These are phyloP conservation scores for Ganoderma multipileum DNA, from an alignment of 1,284 basidiomycete genomes.

Conservation along the genomic window DNA sequence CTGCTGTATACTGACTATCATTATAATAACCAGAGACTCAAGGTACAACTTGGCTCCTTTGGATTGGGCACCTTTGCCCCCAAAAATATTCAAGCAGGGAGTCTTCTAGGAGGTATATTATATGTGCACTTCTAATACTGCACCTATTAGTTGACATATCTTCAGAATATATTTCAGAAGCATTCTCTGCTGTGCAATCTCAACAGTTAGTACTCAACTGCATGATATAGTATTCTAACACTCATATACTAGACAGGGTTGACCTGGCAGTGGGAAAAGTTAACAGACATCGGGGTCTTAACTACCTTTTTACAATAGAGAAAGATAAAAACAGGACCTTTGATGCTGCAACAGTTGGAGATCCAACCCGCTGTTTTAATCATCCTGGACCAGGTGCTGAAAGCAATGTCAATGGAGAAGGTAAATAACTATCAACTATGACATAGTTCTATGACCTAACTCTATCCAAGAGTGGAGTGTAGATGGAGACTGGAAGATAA, in stretches of 20 bases:
- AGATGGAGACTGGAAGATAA: constrained; percentile 65
- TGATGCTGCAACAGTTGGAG: constrained; percentile 61
- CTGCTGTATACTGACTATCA: no score
- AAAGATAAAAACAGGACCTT: constrained; percentile 41
- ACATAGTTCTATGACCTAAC: constrained; percentile 16
- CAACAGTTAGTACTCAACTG: no score
- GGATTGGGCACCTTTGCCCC: constrained; percentile 53
- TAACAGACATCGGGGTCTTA: constrained; percentile 50
- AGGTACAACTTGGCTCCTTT: constrained; percentile 44
- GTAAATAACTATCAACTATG: not conserved
- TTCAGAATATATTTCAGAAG: constrained; percentile 54
- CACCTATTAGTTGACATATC: no score
- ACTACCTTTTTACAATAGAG: constrained; percentile 64
- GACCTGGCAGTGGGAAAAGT: no score
- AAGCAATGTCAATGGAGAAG: no score
- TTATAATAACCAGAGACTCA: no score
- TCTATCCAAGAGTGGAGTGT: constrained; percentile 53
- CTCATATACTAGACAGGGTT: no score
- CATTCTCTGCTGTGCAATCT: no score
- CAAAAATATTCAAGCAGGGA: constrained; percentile 37
- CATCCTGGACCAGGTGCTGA: constrained; percentile 50
- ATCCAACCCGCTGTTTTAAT: constrained; percentile 66
- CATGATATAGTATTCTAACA: no score
- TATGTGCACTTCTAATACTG: not conserved
- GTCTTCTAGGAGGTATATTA: constrained; percentile 47